Base-by-base conservation (phyloP, 2,329 filamentous ascomycete genomes). In the Pseudocercospora musae region DNA sequence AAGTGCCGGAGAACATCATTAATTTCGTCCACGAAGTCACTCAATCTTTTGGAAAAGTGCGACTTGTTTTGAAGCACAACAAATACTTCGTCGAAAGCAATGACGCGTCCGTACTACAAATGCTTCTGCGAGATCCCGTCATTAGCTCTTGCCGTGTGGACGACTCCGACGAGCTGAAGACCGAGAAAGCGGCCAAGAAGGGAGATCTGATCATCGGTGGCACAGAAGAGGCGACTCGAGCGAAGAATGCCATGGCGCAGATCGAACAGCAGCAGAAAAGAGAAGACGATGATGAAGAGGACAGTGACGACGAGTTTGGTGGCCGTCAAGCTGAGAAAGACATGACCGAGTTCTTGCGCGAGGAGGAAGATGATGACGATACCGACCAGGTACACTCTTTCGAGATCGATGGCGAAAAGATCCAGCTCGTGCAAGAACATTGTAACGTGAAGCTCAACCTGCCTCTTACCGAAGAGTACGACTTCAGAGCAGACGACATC, bases 381-480 rank as follows among this genome's bases (percentile, higher is more conserved):
- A 85, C 90, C 61, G 91, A 94, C 64, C 89, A 92, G 37, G 92
- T 96, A 4, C 94, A 98, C 74, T 90, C 93, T 1, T 98, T 99
- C 72, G 90, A 98, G 72, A 96, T 99, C 63, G 85, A 86, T 1
- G 90, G 93, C 68, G 85, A 87, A 65, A 87, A 88, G 49, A 92
- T 97, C 46, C 92, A 96, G 77, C 84, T 84, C 2, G 93, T 98
- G 1, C 91, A 96, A 72, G 92, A 95, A 76, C 89, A 92, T 62
- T 98, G 95, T 73, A 74, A 75, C 33, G 85, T 96, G 57, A 89
- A 90, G 50, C 87, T 99, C 56, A 89, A 89, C 25, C 89, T 92
- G 65, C 95, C 95, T 2, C 89, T 96, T 8, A 85, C 97, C 8
- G 93, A 98, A 75, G 95, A 99, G 77, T 99, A 99, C 76, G 95